Evolutionary conservation across 306 rosid species (phyloP).

Genomic region (Senna tora): DNA sequence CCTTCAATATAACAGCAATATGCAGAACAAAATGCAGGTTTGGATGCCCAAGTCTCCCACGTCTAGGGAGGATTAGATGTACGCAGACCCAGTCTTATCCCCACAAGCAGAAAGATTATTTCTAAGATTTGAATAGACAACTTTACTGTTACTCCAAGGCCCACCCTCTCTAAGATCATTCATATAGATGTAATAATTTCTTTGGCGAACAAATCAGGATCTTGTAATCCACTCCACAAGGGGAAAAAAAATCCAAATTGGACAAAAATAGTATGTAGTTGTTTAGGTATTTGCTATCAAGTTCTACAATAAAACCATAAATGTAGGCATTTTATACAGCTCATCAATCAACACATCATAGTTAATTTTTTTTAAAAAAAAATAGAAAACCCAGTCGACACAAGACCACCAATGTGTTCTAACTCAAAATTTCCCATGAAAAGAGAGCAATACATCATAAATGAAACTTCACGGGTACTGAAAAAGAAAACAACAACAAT

Average conservation of each 20-base stretch:
- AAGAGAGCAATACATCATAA: neutral
- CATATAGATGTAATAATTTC: neutral
- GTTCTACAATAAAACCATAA: too few relatives aligned
- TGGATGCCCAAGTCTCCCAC: too few relatives aligned
- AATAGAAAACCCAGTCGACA: too few relatives aligned
- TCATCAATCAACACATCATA: neutral
- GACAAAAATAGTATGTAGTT: neutral
- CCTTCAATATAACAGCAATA: constrained; percentile 16
- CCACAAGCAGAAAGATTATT: too few relatives aligned
- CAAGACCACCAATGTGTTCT: too few relatives aligned
- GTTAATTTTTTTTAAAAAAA: too few relatives aligned
- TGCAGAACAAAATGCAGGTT: neutral
- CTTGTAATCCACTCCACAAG: neutral
- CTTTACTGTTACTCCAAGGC: too few relatives aligned
- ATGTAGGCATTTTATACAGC: neutral
- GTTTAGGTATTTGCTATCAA: neutral
- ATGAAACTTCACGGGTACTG: neutral
- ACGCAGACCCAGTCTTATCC: too few relatives aligned
- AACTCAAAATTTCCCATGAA: neutral
- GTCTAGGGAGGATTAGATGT: too few relatives aligned
- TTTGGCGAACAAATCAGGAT: neutral
- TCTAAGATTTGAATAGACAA: too few relatives aligned
- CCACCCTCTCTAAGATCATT: neutral
- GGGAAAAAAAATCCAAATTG: neutral
- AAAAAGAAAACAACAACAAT: too few relatives aligned